phyloP scores from a whole-genome alignment of 2,329 filamentous ascomycete species.

The Phyllosticta citriasiana region DNA sequence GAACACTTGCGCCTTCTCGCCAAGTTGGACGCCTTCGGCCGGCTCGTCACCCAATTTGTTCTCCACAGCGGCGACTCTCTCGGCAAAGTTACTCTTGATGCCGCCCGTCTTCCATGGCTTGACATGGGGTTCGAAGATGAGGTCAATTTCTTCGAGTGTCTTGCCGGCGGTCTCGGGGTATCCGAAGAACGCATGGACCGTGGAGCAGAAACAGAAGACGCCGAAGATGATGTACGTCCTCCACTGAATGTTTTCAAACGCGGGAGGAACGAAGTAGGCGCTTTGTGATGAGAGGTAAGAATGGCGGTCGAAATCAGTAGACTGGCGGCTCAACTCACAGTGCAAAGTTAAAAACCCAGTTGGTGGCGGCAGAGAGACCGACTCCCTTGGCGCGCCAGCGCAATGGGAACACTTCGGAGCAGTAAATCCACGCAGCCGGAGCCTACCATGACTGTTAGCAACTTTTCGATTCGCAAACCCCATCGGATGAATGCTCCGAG shows the following conservation, averaged over 20 bases:
- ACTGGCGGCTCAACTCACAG: slow-evolving; percentile 12
- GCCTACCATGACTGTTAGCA: not conserved
- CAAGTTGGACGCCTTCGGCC: not conserved
- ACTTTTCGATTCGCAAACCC: no score
- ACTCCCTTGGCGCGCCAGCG: slow-evolving; percentile 34
- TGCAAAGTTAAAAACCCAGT: slow-evolving; percentile 32
- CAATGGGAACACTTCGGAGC: slow-evolving; percentile 30
- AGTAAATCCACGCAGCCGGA: slow-evolving; percentile 27
- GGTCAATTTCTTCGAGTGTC: slow-evolving; percentile 33
- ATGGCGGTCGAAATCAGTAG: not conserved
- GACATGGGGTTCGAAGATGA: slow-evolving; percentile 27
- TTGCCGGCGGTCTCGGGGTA: slow-evolving; percentile 32
- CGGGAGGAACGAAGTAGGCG: slow-evolving; percentile 31
- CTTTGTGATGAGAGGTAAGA: not conserved
- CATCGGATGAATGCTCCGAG: no score
- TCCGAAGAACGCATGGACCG: slow-evolving; percentile 30
- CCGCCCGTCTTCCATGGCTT: slow-evolving; percentile 24
- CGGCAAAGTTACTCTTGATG: slow-evolving; percentile 2
- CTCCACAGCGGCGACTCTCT: slow-evolving; percentile 8
- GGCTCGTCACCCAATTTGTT: not conserved
- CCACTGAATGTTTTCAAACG: slow-evolving; percentile 32
- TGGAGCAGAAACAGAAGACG: slow-evolving; percentile 27
- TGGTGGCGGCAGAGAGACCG: slow-evolving; percentile 27
- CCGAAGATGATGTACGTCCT: slow-evolving; percentile 34
- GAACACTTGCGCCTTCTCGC: not conserved